phyloP scores from a whole-genome alignment of 768 basidiomycete genomes.

The Boletus subcaerulescens region DNA sequence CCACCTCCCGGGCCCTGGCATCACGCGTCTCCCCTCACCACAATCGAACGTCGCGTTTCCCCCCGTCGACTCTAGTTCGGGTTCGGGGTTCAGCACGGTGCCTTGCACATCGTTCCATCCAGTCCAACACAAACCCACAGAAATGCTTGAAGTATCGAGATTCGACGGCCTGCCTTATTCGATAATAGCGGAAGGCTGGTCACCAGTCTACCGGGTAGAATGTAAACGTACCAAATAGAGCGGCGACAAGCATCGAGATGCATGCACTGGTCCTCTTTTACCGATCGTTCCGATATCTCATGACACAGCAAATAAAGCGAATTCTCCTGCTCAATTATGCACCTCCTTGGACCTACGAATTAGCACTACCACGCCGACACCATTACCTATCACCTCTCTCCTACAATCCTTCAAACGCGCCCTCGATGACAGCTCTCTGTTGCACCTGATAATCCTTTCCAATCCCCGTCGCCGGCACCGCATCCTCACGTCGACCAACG shows the following conservation, averaged over 20 bases:
- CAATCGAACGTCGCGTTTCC: slow-evolving; percentile 20
- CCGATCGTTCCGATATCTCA: no score
- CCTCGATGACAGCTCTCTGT: slow-evolving; percentile 57
- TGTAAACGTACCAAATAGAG: no score
- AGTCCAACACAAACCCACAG: not conserved
- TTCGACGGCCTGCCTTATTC: no score
- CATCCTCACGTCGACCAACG: slow-evolving; percentile 66
- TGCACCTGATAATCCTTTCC: slow-evolving; percentile 65
- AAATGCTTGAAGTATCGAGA: no score
- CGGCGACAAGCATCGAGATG: no score
- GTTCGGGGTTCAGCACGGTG: slow-evolving; percentile 5
- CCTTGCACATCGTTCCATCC: not conserved
- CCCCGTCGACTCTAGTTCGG: not conserved
- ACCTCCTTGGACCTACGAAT: not conserved
- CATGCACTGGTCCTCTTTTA: no score
- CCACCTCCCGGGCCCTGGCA: no score
- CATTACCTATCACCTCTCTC: not conserved
- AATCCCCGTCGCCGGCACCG: slow-evolving; percentile 75
- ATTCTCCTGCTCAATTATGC: not conserved
- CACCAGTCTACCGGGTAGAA: no score
- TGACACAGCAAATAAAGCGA: not conserved
- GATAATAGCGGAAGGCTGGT: no score
- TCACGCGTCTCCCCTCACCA: not conserved
- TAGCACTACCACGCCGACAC: not conserved
- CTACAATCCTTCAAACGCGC: slow-evolving; percentile 51